Conservation (phyloP, 345 rosid genomes). For the Eucalyptus melliodora region DNA sequence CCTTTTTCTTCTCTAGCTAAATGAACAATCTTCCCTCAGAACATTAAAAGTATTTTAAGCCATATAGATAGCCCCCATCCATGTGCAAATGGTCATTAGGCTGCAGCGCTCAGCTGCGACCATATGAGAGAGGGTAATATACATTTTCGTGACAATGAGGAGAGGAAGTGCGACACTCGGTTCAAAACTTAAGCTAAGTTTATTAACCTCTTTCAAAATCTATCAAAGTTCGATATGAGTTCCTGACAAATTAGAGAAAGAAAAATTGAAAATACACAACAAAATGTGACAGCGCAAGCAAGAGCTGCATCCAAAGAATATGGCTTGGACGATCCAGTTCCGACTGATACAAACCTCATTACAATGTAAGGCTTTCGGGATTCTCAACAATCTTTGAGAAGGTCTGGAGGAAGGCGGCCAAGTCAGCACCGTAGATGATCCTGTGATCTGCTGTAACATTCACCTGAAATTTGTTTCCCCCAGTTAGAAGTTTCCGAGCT, state of each 20-base stretch:
- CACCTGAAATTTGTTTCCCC: slow-evolving; percentile 37
- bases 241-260: not conserved
- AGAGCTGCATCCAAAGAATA: not conserved
- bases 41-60: not conserved
- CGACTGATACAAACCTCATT: not conserved
- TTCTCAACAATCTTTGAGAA: slow-evolving; percentile 80
- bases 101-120: not conserved
- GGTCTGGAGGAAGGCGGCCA: slow-evolving; percentile 90
- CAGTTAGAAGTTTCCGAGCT: not conserved
- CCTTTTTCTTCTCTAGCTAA: not conserved
- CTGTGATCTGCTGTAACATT: slow-evolving; percentile 97
- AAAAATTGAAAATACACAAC: not conserved
- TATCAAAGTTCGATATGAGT: not conserved
- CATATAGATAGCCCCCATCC: not conserved
- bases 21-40: not conserved
- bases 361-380: slow-evolving; percentile 77
- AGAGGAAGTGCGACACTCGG: not conserved
- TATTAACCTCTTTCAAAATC: not conserved
- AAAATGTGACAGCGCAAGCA: not conserved
- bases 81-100: not conserved
- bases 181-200: not conserved
- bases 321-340: not conserved
- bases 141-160: not conserved
- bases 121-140: not conserved
- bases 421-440: slow-evolving; percentile 85